Conservation (phyloP, 2,329 filamentous ascomycete species). For the Elsinoe australis region DNA sequence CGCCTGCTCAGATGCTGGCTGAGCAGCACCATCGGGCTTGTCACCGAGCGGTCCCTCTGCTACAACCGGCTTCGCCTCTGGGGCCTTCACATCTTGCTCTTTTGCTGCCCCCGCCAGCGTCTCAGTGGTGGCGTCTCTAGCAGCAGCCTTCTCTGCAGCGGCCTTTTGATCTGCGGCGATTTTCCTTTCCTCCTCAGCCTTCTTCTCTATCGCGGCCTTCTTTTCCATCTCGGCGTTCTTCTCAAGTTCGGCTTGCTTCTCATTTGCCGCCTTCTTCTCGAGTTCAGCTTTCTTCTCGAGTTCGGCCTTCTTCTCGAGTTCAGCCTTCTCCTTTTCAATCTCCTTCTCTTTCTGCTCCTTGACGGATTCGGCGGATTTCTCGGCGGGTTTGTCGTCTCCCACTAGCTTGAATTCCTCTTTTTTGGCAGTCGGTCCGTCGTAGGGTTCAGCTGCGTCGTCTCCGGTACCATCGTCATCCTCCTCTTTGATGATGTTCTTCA, state of each 20-base stretch:
- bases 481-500: not conserved
- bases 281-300: not conserved
- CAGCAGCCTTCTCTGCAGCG: too few species aligned
- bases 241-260: not conserved
- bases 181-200: not conserved
- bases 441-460: not conserved
- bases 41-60: conserved; percentile 14
- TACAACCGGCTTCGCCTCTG: too few species aligned
- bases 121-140: too few species aligned
- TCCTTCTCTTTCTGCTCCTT: conserved; percentile 6
- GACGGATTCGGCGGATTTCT: not conserved
- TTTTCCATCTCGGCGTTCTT: not conserved
- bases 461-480: conserved; percentile 1
- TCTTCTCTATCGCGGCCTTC: not conserved
- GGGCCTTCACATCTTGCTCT: too few species aligned
- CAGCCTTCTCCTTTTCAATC: not conserved
- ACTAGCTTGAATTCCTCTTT: too few species aligned
- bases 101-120: too few species aligned
- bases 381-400: not conserved
- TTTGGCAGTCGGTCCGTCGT: too few species aligned
- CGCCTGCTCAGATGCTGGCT: not conserved
- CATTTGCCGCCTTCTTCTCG: not conserved
- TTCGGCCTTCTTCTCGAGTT: not conserved
- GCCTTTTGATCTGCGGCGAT: too few species aligned
- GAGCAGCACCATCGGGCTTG: not conserved